These are phyloP conservation scores for Rozella allomycis DNA, from an alignment of 371 early-diverging fungal genomes.

Conservation along the genomic window DNA sequence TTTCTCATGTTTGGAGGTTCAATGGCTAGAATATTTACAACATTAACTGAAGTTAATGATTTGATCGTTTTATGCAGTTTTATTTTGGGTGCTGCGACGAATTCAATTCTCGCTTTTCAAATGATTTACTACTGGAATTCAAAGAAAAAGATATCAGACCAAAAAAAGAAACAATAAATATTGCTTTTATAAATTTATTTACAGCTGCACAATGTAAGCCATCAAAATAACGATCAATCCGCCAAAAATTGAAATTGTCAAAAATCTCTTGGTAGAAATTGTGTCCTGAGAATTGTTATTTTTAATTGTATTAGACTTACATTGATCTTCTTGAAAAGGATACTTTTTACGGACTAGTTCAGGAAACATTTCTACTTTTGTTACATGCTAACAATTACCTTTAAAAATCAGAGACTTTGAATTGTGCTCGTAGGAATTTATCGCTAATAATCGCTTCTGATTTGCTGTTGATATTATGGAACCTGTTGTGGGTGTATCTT, in stretches of 20 bases:
- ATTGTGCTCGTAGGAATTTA: conserved; percentile 42
- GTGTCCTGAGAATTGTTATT: too few relatives aligned
- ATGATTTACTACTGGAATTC: conserved; percentile 57
- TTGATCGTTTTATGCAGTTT: conserved; percentile 41
- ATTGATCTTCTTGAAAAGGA: too few relatives aligned
- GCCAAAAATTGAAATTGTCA: too few relatives aligned
- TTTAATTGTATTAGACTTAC: too few relatives aligned
- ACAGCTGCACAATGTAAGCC: too few relatives aligned
- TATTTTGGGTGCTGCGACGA: conserved; percentile 29
- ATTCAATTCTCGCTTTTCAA: conserved; percentile 41
- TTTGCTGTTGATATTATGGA: conserved; percentile 50
- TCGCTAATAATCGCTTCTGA: conserved; percentile 53
- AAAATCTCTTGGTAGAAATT: too few relatives aligned
- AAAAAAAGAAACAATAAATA: too few relatives aligned
- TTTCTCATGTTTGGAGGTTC: conserved; percentile 62
- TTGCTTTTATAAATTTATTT: too few relatives aligned
- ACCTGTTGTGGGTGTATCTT: conserved; percentile 76
- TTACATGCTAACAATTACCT: too few relatives aligned
- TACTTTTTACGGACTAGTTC: too few relatives aligned
- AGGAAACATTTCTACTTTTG: conserved; percentile 1
- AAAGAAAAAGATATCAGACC: not conserved
- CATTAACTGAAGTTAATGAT: conserved; percentile 66
- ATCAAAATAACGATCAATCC: too few relatives aligned
- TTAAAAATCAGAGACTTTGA: too few relatives aligned
- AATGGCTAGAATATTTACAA: conserved; percentile 70